Conservation (phyloP, 768 basidiomycete species). For the Amanita jacksonii region DNA sequence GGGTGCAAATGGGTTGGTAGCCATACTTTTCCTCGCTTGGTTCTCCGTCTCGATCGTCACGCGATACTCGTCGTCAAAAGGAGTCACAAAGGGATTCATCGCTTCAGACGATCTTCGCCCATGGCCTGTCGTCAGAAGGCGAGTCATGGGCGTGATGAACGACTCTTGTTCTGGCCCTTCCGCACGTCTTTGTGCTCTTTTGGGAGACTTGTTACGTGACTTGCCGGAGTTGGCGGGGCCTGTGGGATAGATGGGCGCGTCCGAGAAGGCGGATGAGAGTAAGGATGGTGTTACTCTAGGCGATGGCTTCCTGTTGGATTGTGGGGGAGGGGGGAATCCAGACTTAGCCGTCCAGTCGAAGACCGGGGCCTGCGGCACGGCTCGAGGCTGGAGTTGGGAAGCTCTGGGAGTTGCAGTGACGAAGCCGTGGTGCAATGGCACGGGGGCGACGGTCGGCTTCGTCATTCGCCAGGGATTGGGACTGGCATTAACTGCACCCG, state of each 20-base stretch:
- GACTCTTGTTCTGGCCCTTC: slow-evolving; percentile 13
- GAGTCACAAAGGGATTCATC: slow-evolving; percentile 59
- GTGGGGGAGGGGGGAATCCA: slow-evolving; percentile 26
- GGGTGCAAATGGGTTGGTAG: slow-evolving; percentile 5
- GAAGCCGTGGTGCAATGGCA: slow-evolving; percentile 14
- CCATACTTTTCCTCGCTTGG: slow-evolving; percentile 5
- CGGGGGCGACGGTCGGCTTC: slow-evolving; percentile 6
- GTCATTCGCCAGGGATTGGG: slow-evolving; percentile 2
- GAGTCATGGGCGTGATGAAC: slow-evolving; percentile 30
- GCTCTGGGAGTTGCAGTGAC: slow-evolving; percentile 13
- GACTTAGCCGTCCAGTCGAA: background rate
- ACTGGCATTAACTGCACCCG: slow-evolving; percentile 11
- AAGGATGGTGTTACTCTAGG: background rate
- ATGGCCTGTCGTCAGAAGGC: slow-evolving; percentile 34
- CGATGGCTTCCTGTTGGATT: slow-evolving; percentile 17
- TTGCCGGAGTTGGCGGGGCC: background rate
- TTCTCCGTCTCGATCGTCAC: slow-evolving; percentile 17
- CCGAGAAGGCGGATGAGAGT: background rate
- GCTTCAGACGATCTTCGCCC: slow-evolving; percentile 30
- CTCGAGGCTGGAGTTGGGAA: slow-evolving; percentile 8
- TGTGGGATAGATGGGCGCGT: background rate
- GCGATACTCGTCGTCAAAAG: slow-evolving; percentile 65
- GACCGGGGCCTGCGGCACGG: background rate
- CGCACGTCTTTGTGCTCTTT: slow-evolving; percentile 9
- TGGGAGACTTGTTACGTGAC: slow-evolving; percentile 7